phyloP scores from a whole-genome alignment of 2,329 filamentous ascomycete genomes.

The Helicocarpus griseus region DNA sequence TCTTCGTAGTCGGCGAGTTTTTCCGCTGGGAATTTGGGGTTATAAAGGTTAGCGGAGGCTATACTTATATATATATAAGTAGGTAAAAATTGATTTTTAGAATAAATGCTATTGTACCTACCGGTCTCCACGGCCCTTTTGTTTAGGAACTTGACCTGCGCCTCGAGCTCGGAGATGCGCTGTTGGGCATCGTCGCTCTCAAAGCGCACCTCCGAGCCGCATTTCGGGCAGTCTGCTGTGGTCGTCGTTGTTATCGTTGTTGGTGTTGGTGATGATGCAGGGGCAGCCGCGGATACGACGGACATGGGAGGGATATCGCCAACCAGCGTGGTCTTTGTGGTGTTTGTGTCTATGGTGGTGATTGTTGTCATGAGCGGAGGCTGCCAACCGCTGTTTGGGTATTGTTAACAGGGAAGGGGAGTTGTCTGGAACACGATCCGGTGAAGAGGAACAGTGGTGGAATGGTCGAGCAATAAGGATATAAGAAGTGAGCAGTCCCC shows the following conservation, averaged over 20 bases:
- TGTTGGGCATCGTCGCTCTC: constrained; percentile 25
- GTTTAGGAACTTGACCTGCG: constrained; percentile 44
- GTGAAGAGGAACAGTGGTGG: neutral
- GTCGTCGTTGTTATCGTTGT: neutral
- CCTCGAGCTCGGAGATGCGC: constrained; percentile 43
- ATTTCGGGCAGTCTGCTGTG: constrained; percentile 25
- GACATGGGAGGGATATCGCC: neutral
- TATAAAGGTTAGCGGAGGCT: neutral
- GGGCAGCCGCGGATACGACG: neutral
- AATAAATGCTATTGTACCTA: too few species aligned
- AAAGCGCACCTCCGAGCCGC: constrained; percentile 25
- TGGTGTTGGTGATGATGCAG: neutral
- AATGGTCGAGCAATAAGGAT: neutral
- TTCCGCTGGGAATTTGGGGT: constrained; percentile 30
- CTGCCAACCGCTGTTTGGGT: neutral
- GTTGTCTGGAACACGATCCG: neutral
- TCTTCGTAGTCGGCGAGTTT: constrained; percentile 56
- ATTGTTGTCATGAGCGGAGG: neutral
- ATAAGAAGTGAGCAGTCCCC: neutral
- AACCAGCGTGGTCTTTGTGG: neutral
- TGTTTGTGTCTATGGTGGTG: neutral
- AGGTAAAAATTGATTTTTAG: too few species aligned
- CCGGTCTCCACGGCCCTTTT: constrained; percentile 44
- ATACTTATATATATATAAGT: too few species aligned
- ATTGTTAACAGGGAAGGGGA: neutral